Evolutionary conservation across 371 early-diverging fungal genomes (phyloP).

Genomic region (Fennellomyces sp.): DNA sequence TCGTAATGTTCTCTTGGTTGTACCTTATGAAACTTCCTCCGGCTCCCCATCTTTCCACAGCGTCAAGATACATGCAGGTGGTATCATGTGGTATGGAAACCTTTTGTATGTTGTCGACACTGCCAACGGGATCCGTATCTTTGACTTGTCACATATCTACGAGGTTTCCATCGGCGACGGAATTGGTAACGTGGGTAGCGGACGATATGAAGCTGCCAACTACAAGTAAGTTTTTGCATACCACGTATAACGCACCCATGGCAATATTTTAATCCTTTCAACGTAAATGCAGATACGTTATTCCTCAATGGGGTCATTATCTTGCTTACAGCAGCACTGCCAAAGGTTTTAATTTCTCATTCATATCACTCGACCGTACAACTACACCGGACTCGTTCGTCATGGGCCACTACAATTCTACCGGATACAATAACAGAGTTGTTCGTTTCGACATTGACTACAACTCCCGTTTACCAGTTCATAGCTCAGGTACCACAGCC

Average conservation of each 20-base stretch:
- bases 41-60: neutral
- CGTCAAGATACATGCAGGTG: slow-evolving; percentile 12
- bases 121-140: slow-evolving; percentile 5
- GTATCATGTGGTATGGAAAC: slow-evolving; percentile 13
- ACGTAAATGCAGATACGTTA: slow-evolving; percentile 1
- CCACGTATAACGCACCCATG: neutral
- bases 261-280: neutral
- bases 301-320: slow-evolving; percentile 8
- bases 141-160: slow-evolving; percentile 13
- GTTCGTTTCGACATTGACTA: slow-evolving; percentile 15
- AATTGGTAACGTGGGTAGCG: slow-evolving; percentile 9
- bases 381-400: slow-evolving; percentile 8
- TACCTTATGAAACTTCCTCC: neutral
- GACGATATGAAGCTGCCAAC: slow-evolving; percentile 5
- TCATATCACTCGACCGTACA: slow-evolving; percentile 6
- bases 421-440: slow-evolving; percentile 4
- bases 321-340: neutral
- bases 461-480: neutral
- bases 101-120: slow-evolving; percentile 11
- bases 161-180: slow-evolving; percentile 3
- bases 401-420: slow-evolving; percentile 6
- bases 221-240: slow-evolving; percentile 5
- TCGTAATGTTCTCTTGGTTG: slow-evolving; percentile 11
- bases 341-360: slow-evolving; percentile 4
- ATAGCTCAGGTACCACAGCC: neutral